Evolutionary conservation across 2,329 filamentous ascomycete species (phyloP).

Genomic region (Lasiodiplodia theobromae): DNA sequence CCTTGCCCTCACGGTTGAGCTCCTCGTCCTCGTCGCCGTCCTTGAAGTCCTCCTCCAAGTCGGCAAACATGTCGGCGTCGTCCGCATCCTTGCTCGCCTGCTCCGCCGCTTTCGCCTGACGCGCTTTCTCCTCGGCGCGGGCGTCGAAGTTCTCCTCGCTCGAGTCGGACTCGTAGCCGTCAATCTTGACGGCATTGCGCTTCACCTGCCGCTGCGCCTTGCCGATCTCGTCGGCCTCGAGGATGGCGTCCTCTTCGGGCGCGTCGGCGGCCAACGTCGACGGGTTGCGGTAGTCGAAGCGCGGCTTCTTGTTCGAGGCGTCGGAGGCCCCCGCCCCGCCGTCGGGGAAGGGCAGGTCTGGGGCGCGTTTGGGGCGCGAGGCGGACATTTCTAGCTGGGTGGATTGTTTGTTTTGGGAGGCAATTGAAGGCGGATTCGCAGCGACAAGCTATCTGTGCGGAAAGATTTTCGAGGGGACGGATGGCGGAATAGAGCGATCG

Average conservation of each 20-base stretch:
- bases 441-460: background rate
- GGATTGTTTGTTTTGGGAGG: background rate
- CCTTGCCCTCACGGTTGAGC: conserved; percentile 58
- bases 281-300: conserved; percentile 94
- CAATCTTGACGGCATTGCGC: conserved; percentile 92
- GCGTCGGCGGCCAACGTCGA: conserved; percentile 87
- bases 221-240: conserved; percentile 93
- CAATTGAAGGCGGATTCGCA: background rate
- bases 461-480: too few species aligned
- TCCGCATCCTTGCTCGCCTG: conserved; percentile 65
- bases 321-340: conserved; percentile 51
- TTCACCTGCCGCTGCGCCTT: conserved; percentile 73
- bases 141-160: conserved; percentile 90
- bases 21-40: conserved; percentile 64
- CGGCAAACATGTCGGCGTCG: conserved; percentile 84
- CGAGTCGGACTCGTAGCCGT: conserved; percentile 93
- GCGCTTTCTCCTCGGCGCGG: conserved; percentile 68
- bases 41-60: conserved; percentile 65
- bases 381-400: conserved; percentile 44
- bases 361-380: conserved; percentile 73
- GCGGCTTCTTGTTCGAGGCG: conserved; percentile 77
- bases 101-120: conserved; percentile 52
- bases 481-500: background rate
- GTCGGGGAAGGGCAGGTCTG: conserved; percentile 66
- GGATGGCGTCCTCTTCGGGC: conserved; percentile 74